Base-by-base conservation (phyloP, 768 basidiomycete genomes). In the Psilocybe tampanensis region DNA sequence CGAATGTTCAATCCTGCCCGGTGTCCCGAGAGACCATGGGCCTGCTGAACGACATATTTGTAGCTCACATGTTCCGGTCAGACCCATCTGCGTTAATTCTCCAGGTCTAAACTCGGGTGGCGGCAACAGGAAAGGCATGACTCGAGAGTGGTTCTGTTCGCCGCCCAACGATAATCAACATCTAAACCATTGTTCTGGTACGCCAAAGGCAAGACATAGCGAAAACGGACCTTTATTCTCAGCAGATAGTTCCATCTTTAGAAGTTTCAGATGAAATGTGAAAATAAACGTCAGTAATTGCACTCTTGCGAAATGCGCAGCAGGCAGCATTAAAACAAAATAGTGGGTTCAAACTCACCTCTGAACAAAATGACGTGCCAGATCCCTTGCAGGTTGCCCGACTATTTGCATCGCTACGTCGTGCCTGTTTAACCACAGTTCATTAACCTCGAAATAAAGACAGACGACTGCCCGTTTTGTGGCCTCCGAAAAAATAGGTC, bases 1-100 rank as follows among this genome's bases (percentile, higher is more conserved):
- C 12, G 96, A 98, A 64, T 88, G 85, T 72, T 99, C 97, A 45
- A 89, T 83, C 64, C 81, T 86, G 52, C 85, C 87, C 18, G 86
- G 80, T 2, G 95, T 98, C 2, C 95, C 97, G 72, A 98, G 80
- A 2, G 95, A 98, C 97, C 97, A 99, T 1, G 94, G 92, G 2
- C 95, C 94, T 12, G 92, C 90, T 15, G 94, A 96, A 22, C 97
- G 87, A 70, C 94, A 96, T 60, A 99, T 94, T 68, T 99, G 97
- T 68, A 97, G 80, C 69, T 99, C 97, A 71, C 95, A 98, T 0
- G 96, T 98, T 8, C 97, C 97, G 1, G 92, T 94, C 39, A 99
- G 79, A 32, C 92, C 90, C 74, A 92, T 77, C 21, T 85, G 79
- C 22, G 83, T 75, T 6, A 99, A 79, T 60, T 98, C 94, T 6